phyloP scores from a whole-genome alignment of 345 rosid genomes.

The Sonneratia caseolaris region DNA sequence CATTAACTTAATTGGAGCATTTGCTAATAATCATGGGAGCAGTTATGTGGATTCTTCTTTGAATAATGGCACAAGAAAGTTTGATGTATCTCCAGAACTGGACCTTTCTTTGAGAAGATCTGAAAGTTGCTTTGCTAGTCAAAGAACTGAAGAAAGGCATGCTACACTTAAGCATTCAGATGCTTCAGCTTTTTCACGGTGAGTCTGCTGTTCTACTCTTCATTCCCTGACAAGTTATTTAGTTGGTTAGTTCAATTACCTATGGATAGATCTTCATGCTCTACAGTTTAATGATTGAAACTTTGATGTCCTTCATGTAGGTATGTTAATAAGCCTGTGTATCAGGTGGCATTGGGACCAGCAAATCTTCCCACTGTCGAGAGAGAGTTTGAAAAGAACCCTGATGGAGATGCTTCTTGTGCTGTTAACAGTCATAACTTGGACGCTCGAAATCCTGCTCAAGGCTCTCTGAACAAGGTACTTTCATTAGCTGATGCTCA shows the following conservation, averaged over 20 bases:
- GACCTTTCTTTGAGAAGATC: constrained; percentile 72
- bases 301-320: constrained; percentile 25
- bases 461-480: constrained; percentile 34
- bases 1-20: constrained; percentile 72
- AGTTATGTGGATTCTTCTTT: constrained; percentile 15
- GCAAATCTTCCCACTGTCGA: constrained; percentile 14
- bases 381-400: constrained; percentile 21
- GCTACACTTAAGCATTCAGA: constrained; percentile 48
- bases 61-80: constrained; percentile 20
- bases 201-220: not conserved
- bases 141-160: constrained; percentile 34
- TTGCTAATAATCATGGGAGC: constrained; percentile 13
- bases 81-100: constrained; percentile 43
- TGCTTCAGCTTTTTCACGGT: constrained; percentile 54
- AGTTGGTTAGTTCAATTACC: not conserved
- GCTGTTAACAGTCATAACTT: constrained; percentile 16
- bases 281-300: not conserved
- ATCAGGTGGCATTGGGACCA: constrained; percentile 28
- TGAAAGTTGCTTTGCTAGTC: constrained; percentile 30
- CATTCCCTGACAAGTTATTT: not conserved
- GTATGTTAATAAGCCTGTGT: constrained; percentile 42
- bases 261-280: not conserved
- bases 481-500: constrained; percentile 23
- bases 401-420: constrained; percentile 21
- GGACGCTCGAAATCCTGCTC: constrained; percentile 29